These are phyloP conservation scores for Monilinia fructicola DNA, from an alignment of 2,329 filamentous ascomycete genomes.

Conservation along the genomic window DNA sequence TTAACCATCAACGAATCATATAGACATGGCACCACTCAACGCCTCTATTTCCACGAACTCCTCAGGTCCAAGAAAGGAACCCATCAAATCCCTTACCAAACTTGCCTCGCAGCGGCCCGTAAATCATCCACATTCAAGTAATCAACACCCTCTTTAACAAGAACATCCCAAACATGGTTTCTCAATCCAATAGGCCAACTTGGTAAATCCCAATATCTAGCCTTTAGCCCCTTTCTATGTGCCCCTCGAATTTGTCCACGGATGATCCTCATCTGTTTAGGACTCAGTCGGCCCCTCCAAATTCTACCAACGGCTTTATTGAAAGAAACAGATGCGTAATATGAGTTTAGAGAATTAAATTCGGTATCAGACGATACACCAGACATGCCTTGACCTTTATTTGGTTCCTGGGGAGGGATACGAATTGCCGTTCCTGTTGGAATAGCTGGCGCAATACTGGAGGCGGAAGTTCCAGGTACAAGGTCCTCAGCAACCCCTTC, in stretches of 20 bases:
- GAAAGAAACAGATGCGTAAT: constrained; percentile 65
- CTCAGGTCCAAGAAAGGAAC: neutral
- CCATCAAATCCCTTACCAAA: constrained; percentile 28
- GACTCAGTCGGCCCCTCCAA: constrained; percentile 49
- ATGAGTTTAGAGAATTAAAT: constrained; percentile 58
- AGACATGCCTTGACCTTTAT: constrained; percentile 46
- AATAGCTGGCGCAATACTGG: constrained; percentile 26
- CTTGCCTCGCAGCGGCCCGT: constrained; percentile 40
- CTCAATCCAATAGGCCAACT: constrained; percentile 55
- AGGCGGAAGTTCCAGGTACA: neutral
- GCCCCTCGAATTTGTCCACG: constrained; percentile 48
- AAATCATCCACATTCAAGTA: constrained; percentile 63
- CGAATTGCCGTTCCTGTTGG: neutral
- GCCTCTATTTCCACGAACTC: neutral
- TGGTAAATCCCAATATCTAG: constrained; percentile 61
- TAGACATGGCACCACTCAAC: neutral
- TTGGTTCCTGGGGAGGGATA: constrained; percentile 16
- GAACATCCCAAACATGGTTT: constrained; percentile 56
- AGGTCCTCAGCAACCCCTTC: constrained; percentile 31
- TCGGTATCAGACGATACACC: constrained; percentile 41
- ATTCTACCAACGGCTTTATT: constrained; percentile 51
- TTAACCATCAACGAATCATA: neutral
- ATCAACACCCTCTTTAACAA: constrained; percentile 58
- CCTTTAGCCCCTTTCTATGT: constrained; percentile 54
- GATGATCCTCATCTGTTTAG: constrained; percentile 47